Percentiles rank a stretch among this genome's conserved stretches.
These are phyloP conservation scores for Phymatotrichopsis omnivora DNA, from an alignment of 2,329 filamentous ascomycete species.

Conservation along the genomic window DNA sequence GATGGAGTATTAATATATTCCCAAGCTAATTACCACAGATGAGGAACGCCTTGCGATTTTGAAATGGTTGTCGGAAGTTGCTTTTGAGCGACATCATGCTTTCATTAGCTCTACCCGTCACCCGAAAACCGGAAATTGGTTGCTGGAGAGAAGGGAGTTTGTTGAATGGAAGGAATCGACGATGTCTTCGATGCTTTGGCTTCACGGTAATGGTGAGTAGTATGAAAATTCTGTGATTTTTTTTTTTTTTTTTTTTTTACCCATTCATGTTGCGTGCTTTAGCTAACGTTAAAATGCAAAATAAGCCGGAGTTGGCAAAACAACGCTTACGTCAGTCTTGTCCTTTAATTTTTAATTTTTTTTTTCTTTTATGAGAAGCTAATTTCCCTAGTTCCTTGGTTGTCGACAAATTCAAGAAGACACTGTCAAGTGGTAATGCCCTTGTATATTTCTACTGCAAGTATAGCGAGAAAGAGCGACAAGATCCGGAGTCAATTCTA, in stretches of 20 bases:
- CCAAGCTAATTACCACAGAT: too few species aligned
- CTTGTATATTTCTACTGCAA: slow-evolving; percentile 37
- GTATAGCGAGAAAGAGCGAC: slow-evolving; percentile 20
- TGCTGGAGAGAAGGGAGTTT: neutral
- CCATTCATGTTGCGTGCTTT: too few species aligned
- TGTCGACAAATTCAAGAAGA: slow-evolving; percentile 19
- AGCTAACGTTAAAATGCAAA: slow-evolving; percentile 30
- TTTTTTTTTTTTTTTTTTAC: slow-evolving; percentile 28
- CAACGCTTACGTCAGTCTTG: slow-evolving; percentile 34
- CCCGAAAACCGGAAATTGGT: slow-evolving; percentile 11
- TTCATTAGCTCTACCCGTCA: slow-evolving; percentile 1
- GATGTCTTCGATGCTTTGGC: slow-evolving; percentile 21
- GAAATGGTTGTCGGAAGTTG: slow-evolving; percentile 9
- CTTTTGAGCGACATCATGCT: slow-evolving; percentile 4
- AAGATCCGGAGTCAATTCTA: slow-evolving; percentile 33
- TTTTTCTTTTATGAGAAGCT: too few species aligned
- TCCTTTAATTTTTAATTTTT: too few species aligned
- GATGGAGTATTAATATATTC: too few species aligned
- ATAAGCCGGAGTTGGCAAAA: slow-evolving; percentile 31
- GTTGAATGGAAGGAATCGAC: slow-evolving; percentile 1
- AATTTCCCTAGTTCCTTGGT: slow-evolving; percentile 2
- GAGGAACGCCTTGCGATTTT: neutral
- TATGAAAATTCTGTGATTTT: slow-evolving; percentile 28
- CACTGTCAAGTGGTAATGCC: slow-evolving; percentile 18
- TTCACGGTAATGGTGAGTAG: slow-evolving; percentile 30